These are phyloP conservation scores for Rhododendron griersonianum DNA, from an alignment of 148 eudicot genomes.

Conservation along the genomic window DNA sequence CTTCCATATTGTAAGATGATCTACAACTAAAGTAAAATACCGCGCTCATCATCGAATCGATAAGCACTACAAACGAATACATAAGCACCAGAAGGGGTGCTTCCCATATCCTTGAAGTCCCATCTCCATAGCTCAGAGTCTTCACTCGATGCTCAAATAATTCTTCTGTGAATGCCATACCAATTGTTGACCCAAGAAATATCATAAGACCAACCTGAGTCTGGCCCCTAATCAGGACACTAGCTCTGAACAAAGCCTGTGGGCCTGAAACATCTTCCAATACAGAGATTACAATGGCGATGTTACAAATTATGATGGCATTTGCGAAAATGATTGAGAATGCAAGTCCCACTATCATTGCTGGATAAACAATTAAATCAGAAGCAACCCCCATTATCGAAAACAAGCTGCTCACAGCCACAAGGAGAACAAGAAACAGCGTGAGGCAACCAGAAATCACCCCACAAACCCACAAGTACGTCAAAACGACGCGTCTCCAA, in stretches of 20 bases:
- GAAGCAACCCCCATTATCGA: conserved; percentile 43
- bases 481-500: conserved; percentile 59
- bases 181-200: conserved; percentile 78
- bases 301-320: conserved; percentile 39
- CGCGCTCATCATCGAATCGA: conserved; percentile 85
- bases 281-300: conserved; percentile 44
- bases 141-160: conserved; percentile 93
- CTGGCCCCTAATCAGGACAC: conserved; percentile 44
- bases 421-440: conserved; percentile 58
- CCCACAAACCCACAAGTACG: conserved; percentile 65
- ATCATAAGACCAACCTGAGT: conserved; percentile 84
- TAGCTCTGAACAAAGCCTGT: conserved; percentile 46
- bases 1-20: conserved; percentile 64
- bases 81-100: conserved; percentile 84
- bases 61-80: conserved; percentile 79
- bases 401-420: conserved; percentile 51
- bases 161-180: conserved; percentile 77
- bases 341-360: conserved; percentile 30
- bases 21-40: conserved; percentile 92
- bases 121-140: conserved; percentile 81
- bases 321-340: conserved; percentile 43
- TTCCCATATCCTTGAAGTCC: conserved; percentile 84
- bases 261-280: conserved; percentile 50
- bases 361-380: conserved; percentile 43
- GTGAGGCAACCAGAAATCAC: conserved; percentile 56